These are phyloP conservation scores for Haematococcus lacustris DNA, from an alignment of 139 green algal genomes.

Conservation along the genomic window DNA sequence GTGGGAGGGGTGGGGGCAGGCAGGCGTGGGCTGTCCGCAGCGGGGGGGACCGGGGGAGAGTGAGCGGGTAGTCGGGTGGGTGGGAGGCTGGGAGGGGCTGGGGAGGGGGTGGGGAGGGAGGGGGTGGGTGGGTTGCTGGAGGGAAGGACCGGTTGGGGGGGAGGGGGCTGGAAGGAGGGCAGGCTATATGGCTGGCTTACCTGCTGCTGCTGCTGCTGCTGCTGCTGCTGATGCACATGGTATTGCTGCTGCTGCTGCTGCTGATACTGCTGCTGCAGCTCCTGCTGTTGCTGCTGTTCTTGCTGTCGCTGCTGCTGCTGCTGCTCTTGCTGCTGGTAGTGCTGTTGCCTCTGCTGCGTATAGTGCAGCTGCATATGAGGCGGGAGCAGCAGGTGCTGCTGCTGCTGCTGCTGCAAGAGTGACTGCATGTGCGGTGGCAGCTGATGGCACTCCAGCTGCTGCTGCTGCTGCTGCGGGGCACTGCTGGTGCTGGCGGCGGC, in stretches of 20 bases:
- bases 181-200: neutral
- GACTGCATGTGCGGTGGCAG: too few species aligned
- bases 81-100: neutral
- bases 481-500: too few species aligned
- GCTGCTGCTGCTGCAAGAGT: too few species aligned
- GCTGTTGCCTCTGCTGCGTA: too few species aligned
- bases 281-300: too few species aligned
- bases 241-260: neutral
- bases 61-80: neutral
- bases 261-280: constrained; percentile 7
- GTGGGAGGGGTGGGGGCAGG: neutral
- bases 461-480: too few species aligned
- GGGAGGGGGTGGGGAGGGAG: neutral
- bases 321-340: too few species aligned
- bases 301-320: neutral
- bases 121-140: neutral
- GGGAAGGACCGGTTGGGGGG: neutral
- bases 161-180: neutral
- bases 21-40: too few species aligned
- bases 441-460: too few species aligned
- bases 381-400: too few species aligned
- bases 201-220: constrained; percentile 7
- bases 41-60: neutral
- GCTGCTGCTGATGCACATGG: neutral
- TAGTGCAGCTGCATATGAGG: too few species aligned